A percentile compares a stretch with the other conserved stretches of the same genome.
Evolutionary conservation across 495 filamentous ascomycete genomes (phyloP).

Genomic region (Parathielavia hyrcaniae): DNA sequence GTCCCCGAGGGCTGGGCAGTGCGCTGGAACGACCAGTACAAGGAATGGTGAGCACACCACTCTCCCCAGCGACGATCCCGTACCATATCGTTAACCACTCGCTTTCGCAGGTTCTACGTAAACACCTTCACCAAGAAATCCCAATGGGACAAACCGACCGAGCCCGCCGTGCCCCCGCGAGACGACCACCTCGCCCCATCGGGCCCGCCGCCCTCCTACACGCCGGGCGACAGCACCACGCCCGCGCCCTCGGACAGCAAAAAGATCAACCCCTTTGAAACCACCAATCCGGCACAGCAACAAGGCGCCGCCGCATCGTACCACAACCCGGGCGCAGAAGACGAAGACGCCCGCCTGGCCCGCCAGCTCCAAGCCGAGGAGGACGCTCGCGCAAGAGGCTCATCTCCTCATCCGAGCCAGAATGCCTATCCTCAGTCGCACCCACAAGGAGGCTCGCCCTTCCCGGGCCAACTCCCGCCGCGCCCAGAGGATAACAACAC

Average conservation of each 20-base stretch:
- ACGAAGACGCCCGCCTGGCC: conserved; percentile 68
- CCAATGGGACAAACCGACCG: conserved; percentile 75
- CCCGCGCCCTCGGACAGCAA: conserved; percentile 52
- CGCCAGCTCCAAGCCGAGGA: conserved; percentile 77
- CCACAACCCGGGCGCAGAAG: conserved; percentile 26
- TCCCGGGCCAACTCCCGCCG: conserved; percentile 37
- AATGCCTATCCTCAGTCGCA: background rate
- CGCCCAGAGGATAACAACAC: conserved; percentile 36
- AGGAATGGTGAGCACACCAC: conserved; percentile 59
- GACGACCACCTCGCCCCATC: conserved; percentile 37
- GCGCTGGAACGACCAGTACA: conserved; percentile 67
- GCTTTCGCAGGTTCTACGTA: conserved; percentile 67
- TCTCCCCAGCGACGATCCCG: background rate
- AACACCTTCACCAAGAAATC: conserved; percentile 80
- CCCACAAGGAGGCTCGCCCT: conserved; percentile 8
- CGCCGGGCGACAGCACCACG: conserved; percentile 27
- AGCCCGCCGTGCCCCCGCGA: conserved; percentile 45
- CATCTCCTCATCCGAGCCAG: conserved; percentile 16
- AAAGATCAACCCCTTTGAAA: conserved; percentile 56
- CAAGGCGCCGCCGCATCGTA: background rate
- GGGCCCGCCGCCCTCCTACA: conserved; percentile 62
- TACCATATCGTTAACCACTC: background rate
- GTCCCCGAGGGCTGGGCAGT: conserved; percentile 87
- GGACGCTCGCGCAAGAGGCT: conserved; percentile 51
- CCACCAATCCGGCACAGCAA: background rate